Evolutionary conservation across 495 filamentous ascomycete species (phyloP).

Genomic region (Astrothelium macrocarpum): DNA sequence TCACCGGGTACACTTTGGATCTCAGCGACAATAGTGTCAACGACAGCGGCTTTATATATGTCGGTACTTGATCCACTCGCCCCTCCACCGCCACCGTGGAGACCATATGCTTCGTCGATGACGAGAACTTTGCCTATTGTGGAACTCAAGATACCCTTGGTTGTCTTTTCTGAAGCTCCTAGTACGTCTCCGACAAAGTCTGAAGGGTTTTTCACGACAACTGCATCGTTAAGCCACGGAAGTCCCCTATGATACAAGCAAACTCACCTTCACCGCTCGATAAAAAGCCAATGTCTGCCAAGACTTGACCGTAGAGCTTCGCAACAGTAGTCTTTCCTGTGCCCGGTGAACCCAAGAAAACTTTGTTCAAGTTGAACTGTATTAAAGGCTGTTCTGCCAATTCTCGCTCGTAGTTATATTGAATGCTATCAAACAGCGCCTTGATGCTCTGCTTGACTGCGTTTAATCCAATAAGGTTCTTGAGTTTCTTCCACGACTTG

Average conservation of each 20-base stretch:
- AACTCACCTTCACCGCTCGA: constrained; percentile 25
- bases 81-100: constrained; percentile 5
- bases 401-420: constrained; percentile 53
- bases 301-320: constrained; percentile 45
- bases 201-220: constrained; percentile 21
- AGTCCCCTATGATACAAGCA: not conserved
- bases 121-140: constrained; percentile 23
- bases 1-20: constrained; percentile 69
- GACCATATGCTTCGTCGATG: constrained; percentile 25
- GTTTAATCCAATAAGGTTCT: constrained; percentile 49
- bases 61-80: not conserved
- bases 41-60: constrained; percentile 41
- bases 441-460: constrained; percentile 54
- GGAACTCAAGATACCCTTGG: constrained; percentile 17
- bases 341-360: constrained; percentile 61
- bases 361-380: constrained; percentile 54
- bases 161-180: constrained; percentile 18
- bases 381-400: constrained; percentile 47
- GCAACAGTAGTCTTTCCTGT: constrained; percentile 73
- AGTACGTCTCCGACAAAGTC: constrained; percentile 22
- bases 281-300: constrained; percentile 28
- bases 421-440: constrained; percentile 48
- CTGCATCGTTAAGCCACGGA: constrained; percentile 14
- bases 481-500: constrained; percentile 49
- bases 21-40: constrained; percentile 77